Conservation (phyloP, 768 basidiomycete species). For the Xanthoconium purpureum region DNA sequence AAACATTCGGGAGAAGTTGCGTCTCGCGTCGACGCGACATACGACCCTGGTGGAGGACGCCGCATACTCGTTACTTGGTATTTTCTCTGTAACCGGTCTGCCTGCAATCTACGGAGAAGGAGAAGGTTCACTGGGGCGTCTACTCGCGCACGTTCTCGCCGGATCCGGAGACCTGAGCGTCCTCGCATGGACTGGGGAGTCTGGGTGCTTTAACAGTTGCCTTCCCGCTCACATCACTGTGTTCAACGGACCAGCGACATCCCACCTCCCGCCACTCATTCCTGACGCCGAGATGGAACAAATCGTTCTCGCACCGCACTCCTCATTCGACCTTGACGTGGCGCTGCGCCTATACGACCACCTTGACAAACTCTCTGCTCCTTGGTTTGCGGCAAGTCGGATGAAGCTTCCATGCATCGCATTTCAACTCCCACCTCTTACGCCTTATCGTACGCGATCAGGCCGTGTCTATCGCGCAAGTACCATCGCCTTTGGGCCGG, state of each 20-base stretch:
- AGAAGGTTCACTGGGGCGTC: background rate
- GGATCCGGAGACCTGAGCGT: background rate
- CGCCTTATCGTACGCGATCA: background rate
- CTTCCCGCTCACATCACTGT: background rate
- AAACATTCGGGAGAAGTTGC: background rate
- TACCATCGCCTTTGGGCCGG: background rate
- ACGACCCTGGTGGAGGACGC: background rate
- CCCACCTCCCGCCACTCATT: background rate
- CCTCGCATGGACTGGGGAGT: background rate
- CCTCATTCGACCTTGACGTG: background rate
- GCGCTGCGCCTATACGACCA: background rate
- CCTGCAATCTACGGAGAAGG: background rate
- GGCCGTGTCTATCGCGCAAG: background rate
- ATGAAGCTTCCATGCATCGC: conserved; percentile 5
- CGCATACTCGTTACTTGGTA: too few relatives aligned
- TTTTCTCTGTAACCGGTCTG: background rate
- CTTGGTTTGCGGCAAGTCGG: conserved; percentile 1
- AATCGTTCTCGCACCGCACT: too few relatives aligned
- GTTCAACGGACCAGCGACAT: background rate
- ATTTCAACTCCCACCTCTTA: background rate
- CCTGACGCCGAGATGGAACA: background rate
- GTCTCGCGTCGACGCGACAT: background rate
- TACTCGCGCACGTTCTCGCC: background rate
- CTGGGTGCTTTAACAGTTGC: background rate
- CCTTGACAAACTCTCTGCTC: background rate